phyloP scores from a whole-genome alignment of 1,139 yeast genomes.

The Groenewaldozyma sp. region DNA sequence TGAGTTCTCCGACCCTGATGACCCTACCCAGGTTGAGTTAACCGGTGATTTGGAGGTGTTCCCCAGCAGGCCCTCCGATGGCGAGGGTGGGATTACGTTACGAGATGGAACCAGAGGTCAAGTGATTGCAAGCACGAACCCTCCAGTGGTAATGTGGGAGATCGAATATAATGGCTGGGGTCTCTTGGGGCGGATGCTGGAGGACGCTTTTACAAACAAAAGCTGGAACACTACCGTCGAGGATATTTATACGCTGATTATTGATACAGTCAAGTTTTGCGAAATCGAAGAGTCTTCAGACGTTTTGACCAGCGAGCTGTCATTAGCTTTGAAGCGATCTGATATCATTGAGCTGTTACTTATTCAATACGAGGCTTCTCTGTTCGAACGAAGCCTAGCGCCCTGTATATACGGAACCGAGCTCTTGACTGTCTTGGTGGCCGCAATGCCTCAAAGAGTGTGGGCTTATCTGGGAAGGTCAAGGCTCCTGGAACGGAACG shows the following conservation, averaged over 20 bases:
- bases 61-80: constrained; percentile 35
- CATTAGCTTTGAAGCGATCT: neutral
- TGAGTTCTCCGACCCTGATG: constrained; percentile 28
- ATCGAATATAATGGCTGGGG: constrained; percentile 84
- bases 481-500: constrained; percentile 52
- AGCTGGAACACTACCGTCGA: neutral
- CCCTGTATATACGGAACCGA: constrained; percentile 42
- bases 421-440: constrained; percentile 42
- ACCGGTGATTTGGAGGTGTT: constrained; percentile 33
- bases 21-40: constrained; percentile 23
- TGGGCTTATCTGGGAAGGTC: constrained; percentile 75
- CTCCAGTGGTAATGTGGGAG: constrained; percentile 55
- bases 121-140: constrained; percentile 35
- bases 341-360: constrained; percentile 64
- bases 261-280: neutral
- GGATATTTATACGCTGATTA: neutral
- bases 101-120: constrained; percentile 63
- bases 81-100: constrained; percentile 33
- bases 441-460: constrained; percentile 52
- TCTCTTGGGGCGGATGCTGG: constrained; percentile 9
- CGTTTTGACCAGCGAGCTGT: neutral
- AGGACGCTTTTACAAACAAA: neutral
- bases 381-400: constrained; percentile 44
- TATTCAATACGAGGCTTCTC: constrained; percentile 57
- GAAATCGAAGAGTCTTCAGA: neutral